A percentile compares a stretch with the other conserved stretches of the same genome.
Evolutionary conservation across 352 stramenopile genomes (phyloP).

Genomic region (Globisporangium viniferum): DNA sequence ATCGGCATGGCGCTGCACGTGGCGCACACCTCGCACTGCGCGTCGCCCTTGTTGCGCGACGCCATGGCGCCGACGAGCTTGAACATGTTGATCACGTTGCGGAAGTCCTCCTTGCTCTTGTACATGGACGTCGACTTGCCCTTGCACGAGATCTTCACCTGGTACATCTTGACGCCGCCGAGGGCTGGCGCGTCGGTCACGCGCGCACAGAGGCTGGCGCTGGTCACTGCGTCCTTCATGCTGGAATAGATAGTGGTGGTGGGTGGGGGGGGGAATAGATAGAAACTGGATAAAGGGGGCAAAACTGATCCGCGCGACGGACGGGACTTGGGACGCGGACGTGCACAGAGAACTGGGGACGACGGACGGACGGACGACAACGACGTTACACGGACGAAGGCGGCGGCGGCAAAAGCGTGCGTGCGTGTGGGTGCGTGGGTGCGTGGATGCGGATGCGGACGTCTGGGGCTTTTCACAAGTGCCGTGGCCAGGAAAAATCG

Average conservation of each 20-base stretch:
- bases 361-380: slow-evolving; percentile 6
- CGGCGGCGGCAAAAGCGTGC: not conserved
- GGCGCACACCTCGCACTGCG: slow-evolving; percentile 52
- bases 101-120: slow-evolving; percentile 85
- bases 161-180: slow-evolving; percentile 76
- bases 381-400: slow-evolving; percentile 5
- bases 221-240: slow-evolving; percentile 45
- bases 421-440: not conserved
- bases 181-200: slow-evolving; percentile 67
- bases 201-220: slow-evolving; percentile 39
- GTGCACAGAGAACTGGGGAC: slow-evolving; percentile 1
- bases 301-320: not conserved
- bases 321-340: not conserved
- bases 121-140: slow-evolving; percentile 73
- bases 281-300: not conserved
- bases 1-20: slow-evolving; percentile 40
- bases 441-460: not conserved
- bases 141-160: slow-evolving; percentile 75
- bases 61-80: slow-evolving; percentile 73
- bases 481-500: not conserved
- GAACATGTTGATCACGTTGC: slow-evolving; percentile 81
- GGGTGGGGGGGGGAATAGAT: slow-evolving; percentile 7
- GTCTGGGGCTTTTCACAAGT: slow-evolving; percentile 15
- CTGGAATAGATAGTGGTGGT: slow-evolving; percentile 24
- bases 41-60: slow-evolving; percentile 35